A percentile compares a stretch with the other conserved stretches of the same genome.
Evolutionary conservation across 2,329 filamentous ascomycete species (phyloP).

Genomic region (Colletotrichum simmondsii): DNA sequence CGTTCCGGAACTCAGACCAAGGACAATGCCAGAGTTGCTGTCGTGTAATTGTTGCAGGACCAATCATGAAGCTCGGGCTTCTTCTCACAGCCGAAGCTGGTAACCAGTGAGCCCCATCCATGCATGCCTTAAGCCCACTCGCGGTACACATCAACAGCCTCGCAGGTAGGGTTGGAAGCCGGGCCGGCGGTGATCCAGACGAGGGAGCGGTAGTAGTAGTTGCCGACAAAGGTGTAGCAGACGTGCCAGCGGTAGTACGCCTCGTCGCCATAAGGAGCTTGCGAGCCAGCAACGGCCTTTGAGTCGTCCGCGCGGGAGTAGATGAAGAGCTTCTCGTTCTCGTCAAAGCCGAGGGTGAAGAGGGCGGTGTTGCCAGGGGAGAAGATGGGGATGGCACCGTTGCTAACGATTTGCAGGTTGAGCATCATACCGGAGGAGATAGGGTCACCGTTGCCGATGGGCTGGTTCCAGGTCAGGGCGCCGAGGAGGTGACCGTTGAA

Average conservation of each 20-base stretch:
- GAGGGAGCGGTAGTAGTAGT: conserved; percentile 33
- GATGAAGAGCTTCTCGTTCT: conserved; percentile 23
- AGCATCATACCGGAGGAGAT: conserved; percentile 9
- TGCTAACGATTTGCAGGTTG: conserved; percentile 18
- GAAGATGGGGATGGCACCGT: conserved; percentile 30
- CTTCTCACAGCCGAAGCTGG: background rate
- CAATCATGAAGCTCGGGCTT: background rate
- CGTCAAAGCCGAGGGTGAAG: conserved; percentile 26
- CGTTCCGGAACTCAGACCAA: background rate
- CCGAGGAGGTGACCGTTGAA: conserved; percentile 5
- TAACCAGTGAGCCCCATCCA: accelerated
- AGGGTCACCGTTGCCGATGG: conserved; percentile 15
- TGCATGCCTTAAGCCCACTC: background rate
- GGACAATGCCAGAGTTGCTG: background rate
- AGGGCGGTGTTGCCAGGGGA: conserved; percentile 8
- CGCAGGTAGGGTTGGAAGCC: conserved; percentile 29
- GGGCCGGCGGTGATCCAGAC: conserved; percentile 28
- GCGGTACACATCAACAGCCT: conserved; percentile 7
- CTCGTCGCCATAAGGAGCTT: background rate
- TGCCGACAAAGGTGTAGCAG: conserved; percentile 30
- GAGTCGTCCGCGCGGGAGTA: conserved; percentile 20
- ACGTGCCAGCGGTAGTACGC: conserved; percentile 31
- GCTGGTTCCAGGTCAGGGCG: conserved; percentile 28
- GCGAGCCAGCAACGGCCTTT: conserved; percentile 5
- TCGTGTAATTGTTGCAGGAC: background rate